Evolutionary conservation across 2,329 filamentous ascomycete genomes (phyloP).

Genomic region (Fusarium sp.): DNA sequence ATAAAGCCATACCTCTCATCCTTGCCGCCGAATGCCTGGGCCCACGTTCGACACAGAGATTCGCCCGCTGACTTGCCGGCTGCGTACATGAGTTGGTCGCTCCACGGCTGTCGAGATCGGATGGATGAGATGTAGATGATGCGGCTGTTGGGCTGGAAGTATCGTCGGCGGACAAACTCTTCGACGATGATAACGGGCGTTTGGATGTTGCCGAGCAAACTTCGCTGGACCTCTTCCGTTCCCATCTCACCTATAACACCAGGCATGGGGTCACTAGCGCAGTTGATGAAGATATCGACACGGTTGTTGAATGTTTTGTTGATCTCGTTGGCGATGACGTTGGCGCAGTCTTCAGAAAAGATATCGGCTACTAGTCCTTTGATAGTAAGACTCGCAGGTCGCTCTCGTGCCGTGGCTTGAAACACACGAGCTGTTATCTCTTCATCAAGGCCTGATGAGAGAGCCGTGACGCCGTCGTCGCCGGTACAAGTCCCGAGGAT

Average conservation of each 20-base stretch:
- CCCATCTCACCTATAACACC: slow-evolving; percentile 46
- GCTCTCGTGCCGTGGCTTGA: slow-evolving; percentile 18
- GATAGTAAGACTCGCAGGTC: slow-evolving; percentile 34
- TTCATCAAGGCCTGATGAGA: slow-evolving; percentile 36
- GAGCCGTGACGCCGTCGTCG: slow-evolving; percentile 22
- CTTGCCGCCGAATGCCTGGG: slow-evolving; percentile 50
- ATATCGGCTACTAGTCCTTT: slow-evolving; percentile 47
- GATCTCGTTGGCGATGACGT: slow-evolving; percentile 44
- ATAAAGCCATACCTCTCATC: slow-evolving; percentile 51
- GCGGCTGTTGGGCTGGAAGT: slow-evolving; percentile 49
- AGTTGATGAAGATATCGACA: slow-evolving; percentile 52
- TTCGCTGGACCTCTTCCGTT: slow-evolving; percentile 44
- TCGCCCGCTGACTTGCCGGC: slow-evolving; percentile 51
- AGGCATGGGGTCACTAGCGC: slow-evolving; percentile 46
- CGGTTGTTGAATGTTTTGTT: slow-evolving; percentile 34
- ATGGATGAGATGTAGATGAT: slow-evolving; percentile 53
- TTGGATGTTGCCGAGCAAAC: slow-evolving; percentile 51
- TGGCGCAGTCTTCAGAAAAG: slow-evolving; percentile 43
- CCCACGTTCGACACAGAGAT: slow-evolving; percentile 52
- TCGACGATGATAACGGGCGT: slow-evolving; percentile 52
- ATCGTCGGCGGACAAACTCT: slow-evolving; percentile 46
- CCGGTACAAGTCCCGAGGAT: slow-evolving; percentile 49
- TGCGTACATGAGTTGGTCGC: slow-evolving; percentile 49
- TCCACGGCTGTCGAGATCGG: slow-evolving; percentile 49
- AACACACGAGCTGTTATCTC: slow-evolving; percentile 37